These are phyloP conservation scores for Pythium periplocum DNA, from an alignment of 352 stramenopile genomes.

Conservation along the genomic window DNA sequence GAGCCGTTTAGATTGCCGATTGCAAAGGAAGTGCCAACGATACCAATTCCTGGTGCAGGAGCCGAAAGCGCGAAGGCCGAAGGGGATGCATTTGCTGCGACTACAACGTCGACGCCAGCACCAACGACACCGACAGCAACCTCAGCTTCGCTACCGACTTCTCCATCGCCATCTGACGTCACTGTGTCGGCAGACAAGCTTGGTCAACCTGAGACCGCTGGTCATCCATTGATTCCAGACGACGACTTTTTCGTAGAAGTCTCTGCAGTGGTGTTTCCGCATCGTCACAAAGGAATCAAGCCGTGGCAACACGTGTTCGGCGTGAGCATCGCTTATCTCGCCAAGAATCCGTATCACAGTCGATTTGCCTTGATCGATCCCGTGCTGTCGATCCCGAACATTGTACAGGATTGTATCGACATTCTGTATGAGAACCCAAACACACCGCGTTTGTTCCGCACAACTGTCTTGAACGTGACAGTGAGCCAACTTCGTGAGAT, in stretches of 20 bases:
- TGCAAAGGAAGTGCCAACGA: constrained; percentile 17
- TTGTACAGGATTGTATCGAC: constrained; percentile 73
- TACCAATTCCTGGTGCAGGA: constrained; percentile 8
- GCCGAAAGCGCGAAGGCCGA: constrained; percentile 5
- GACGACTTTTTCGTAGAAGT: constrained; percentile 39
- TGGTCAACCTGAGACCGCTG: constrained; percentile 4
- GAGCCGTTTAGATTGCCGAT: constrained; percentile 33
- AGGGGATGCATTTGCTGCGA: constrained; percentile 7
- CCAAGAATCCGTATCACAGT: constrained; percentile 76
- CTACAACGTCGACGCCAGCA: constrained; percentile 1
- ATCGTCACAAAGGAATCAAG: constrained; percentile 73
- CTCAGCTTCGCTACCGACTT: constrained; percentile 7
- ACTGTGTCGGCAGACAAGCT: constrained; percentile 21
- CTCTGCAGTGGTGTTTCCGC: constrained; percentile 48
- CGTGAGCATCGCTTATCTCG: constrained; percentile 63
- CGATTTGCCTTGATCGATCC: constrained; percentile 76
- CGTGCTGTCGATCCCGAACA: constrained; percentile 62
- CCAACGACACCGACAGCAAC: constrained; percentile 1
- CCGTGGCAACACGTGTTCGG: constrained; percentile 83
- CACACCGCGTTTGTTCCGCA: constrained; percentile 71
- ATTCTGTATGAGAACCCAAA: constrained; percentile 54
- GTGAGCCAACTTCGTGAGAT: constrained; percentile 70
- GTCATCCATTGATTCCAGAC: constrained; percentile 1
- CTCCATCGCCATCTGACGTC: constrained; percentile 18
- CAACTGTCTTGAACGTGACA: constrained; percentile 67